phyloP scores from a whole-genome alignment of 2,329 filamentous ascomycete species.

The Echinosphaeria canescens region DNA sequence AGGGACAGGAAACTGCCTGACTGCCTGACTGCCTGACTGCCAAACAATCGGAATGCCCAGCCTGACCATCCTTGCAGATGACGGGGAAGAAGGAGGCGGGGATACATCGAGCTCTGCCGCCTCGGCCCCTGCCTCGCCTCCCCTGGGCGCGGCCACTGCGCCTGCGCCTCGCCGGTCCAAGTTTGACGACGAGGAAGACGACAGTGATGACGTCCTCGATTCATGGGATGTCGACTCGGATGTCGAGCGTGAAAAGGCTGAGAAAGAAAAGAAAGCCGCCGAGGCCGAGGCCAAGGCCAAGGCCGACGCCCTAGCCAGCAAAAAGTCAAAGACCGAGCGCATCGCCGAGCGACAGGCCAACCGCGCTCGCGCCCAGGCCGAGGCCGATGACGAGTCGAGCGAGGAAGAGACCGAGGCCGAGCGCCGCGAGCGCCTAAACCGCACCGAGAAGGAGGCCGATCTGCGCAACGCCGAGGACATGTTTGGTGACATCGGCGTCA shows the following conservation, averaged over 20 bases:
- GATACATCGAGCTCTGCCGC: conserved; percentile 12
- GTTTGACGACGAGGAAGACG: conserved; percentile 83
- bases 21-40: no score
- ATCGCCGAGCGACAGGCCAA: conserved; percentile 57
- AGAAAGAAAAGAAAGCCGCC: conserved; percentile 68
- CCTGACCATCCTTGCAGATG: conserved; percentile 6
- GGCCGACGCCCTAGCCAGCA: conserved; percentile 68
- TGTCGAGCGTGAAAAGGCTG: conserved; percentile 84
- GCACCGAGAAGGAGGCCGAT: conserved; percentile 72
- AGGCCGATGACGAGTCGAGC: conserved; percentile 32
- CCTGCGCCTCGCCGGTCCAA: conserved; percentile 28
- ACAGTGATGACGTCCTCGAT: conserved; percentile 70
- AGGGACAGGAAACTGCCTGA: no score
- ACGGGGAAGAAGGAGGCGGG: conserved; percentile 13
- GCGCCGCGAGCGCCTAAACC: conserved; percentile 51
- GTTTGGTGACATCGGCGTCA: conserved; percentile 58
- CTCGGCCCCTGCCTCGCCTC: conserved; percentile 13
- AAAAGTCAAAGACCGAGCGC: conserved; percentile 76
- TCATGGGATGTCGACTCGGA: conserved; percentile 97
- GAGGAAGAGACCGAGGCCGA: conserved; percentile 54
- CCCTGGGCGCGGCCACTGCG: no score
- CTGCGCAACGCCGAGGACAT: conserved; percentile 80
- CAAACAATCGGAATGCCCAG: no score
- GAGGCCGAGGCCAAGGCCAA: conserved; percentile 80
- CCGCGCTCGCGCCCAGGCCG: conserved; percentile 27